These are phyloP conservation scores for Boletus patriciae DNA, from an alignment of 768 basidiomycete species.

Conservation along the genomic window DNA sequence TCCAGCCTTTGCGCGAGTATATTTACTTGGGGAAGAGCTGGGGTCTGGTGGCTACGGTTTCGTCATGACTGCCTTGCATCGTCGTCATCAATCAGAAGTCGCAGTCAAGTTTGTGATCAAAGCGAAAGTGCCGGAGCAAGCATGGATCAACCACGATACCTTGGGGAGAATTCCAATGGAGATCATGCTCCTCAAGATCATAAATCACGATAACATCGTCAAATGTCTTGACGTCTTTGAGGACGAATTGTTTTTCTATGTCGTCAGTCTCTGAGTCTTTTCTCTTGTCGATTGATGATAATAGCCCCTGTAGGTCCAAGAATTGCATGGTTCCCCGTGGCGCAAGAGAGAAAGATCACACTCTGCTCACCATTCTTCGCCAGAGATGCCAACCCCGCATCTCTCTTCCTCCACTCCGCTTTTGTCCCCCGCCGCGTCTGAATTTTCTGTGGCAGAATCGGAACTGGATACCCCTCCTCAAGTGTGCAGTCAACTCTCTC, in stretches of 20 bases:
- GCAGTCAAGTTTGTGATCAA: constrained; percentile 97
- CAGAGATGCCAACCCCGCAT: constrained; percentile 23
- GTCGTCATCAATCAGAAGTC: constrained; percentile 61
- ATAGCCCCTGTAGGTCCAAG: constrained; percentile 64
- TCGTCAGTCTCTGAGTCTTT: constrained; percentile 52
- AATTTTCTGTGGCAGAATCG: constrained; percentile 45
- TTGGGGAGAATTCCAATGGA: constrained; percentile 76
- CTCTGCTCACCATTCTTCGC: constrained; percentile 25
- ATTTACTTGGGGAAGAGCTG: constrained; percentile 71
- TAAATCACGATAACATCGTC: constrained; percentile 81
- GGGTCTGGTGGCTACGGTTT: constrained; percentile 95
- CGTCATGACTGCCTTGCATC: constrained; percentile 82
- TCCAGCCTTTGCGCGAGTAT: constrained; percentile 56
- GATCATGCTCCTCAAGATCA: constrained; percentile 68
- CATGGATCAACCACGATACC: constrained; percentile 56
- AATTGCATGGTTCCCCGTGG: constrained; percentile 93
- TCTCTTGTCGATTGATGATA: constrained; percentile 3
- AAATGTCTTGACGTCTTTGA: constrained; percentile 83
- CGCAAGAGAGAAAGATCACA: constrained; percentile 42
- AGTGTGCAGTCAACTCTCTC: constrained; percentile 25
- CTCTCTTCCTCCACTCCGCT: constrained; percentile 47
- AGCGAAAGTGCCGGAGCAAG: constrained; percentile 54
- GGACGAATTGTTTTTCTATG: constrained; percentile 81
- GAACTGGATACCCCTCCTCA: constrained; percentile 46
- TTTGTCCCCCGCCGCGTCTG: constrained; percentile 57